Base-by-base conservation (phyloP, 129 eudicot genomes). In the Pulicaria dysenterica region DNA sequence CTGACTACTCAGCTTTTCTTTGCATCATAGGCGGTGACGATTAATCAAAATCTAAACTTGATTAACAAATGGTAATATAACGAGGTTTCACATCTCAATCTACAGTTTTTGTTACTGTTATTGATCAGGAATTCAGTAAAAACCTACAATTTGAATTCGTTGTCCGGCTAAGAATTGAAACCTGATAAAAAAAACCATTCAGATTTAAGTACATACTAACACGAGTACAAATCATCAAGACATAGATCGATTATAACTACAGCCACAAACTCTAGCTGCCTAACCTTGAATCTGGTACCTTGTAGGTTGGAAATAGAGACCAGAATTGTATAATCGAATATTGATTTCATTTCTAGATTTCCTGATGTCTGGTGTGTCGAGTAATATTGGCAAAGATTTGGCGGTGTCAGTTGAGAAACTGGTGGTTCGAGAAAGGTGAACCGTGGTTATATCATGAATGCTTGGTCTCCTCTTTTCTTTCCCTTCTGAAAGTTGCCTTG, bases 401-500 rank as follows among this genome's bases (percentile, higher is more conserved):
- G 61, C 71, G 3, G 8, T 41, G 37, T 70, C 67, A 48, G 49
- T 49, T 16, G 82, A 56, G 69, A 76, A 49, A 64, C 48, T 16
- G 64, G 72, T 44, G 73, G 69, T 36, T 61, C 72, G 67, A 43
- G 85, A 50, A 36, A 84, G 76, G 84, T 86, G 83, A 73, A 79
- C 82, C 4, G 96, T 89, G 1, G 94, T 92, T 72, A 89, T 92
- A 81, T 92, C 98, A 57, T 92, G 98, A 71, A 92, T 92, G 76
- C 98, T 92, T 17, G 98, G 95, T 40, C 98, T 79, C 55, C 89
- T 84, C 74, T 87, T 92, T 40, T 86, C 98, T 82, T 92, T 92
- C 38, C 89, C 89, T 4, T 86, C 91, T 7, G 94, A 80, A 68
- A 78, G 82, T 40, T 86, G 94, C 69, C 98, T 79, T 41, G 84